These are phyloP conservation scores for Megacollybia platyphylla DNA, from an alignment of 1,284 basidiomycete genomes.

Conservation along the genomic window DNA sequence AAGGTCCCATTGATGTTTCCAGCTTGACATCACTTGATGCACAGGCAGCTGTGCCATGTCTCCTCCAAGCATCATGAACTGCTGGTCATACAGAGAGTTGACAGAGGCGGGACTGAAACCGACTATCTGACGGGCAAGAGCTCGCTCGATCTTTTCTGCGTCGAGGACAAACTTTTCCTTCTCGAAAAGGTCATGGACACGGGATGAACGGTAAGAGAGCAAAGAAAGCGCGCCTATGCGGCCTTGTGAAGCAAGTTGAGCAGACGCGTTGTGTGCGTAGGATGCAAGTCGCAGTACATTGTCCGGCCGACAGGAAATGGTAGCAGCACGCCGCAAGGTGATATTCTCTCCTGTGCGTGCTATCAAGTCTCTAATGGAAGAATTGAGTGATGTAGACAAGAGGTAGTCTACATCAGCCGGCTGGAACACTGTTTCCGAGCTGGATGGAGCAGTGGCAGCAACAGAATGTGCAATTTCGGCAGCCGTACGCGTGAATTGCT, in stretches of 20 bases:
- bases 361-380: slow-evolving; percentile 70
- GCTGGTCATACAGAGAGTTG: slow-evolving; percentile 58
- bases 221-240: slow-evolving; percentile 63
- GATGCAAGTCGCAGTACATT: slow-evolving; percentile 55
- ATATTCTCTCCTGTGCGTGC: slow-evolving; percentile 89
- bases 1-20: slow-evolving; percentile 49
- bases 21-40: slow-evolving; percentile 50
- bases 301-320: slow-evolving; percentile 36
- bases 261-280: slow-evolving; percentile 64
- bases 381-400: slow-evolving; percentile 47
- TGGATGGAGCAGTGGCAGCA: slow-evolving; percentile 60
- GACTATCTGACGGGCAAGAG: slow-evolving; percentile 75
- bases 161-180: slow-evolving; percentile 34
- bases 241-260: slow-evolving; percentile 38
- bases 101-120: slow-evolving; percentile 74
- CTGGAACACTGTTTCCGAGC: slow-evolving; percentile 24
- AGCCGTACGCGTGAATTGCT: slow-evolving; percentile 71
- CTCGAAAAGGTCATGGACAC: slow-evolving; percentile 27
- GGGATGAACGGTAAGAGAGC: slow-evolving; percentile 40
- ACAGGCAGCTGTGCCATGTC: slow-evolving; percentile 43
- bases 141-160: slow-evolving; percentile 59
- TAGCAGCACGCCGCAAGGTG: slow-evolving; percentile 60
- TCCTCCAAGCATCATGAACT: slow-evolving; percentile 64
- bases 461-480: slow-evolving; percentile 79
- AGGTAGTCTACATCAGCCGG: slow-evolving; percentile 39